phyloP scores from a whole-genome alignment of 1,139 yeast species.

The Kodamaea derodonti region DNA sequence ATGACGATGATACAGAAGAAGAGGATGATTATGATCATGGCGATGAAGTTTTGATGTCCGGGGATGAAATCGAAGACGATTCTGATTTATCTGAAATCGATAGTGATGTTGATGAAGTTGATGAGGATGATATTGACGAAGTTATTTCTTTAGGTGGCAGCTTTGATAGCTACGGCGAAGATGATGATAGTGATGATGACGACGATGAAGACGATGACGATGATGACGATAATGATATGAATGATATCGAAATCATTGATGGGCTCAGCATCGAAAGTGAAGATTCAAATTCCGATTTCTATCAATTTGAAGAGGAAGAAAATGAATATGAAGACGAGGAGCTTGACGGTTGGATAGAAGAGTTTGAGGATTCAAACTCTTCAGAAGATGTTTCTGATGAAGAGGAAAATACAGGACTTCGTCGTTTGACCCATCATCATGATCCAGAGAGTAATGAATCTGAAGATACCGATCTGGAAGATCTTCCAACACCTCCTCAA shows the following conservation, averaged over 20 bases:
- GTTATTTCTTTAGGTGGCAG: slow-evolving; percentile 16
- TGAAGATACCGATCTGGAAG: slow-evolving; percentile 4
- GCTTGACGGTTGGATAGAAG: slow-evolving; percentile 45
- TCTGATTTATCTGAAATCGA: slow-evolving; percentile 25
- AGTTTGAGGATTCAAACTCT: slow-evolving; percentile 21
- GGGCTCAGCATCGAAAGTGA: slow-evolving; percentile 34
- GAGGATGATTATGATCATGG: slow-evolving; percentile 27
- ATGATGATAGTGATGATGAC: slow-evolving; percentile 18
- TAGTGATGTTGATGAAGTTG: slow-evolving; percentile 16
- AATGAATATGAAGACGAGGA: slow-evolving; percentile 41
- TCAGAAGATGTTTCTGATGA: slow-evolving; percentile 8
- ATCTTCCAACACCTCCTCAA: slow-evolving; percentile 7
- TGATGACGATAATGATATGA: slow-evolving; percentile 17
- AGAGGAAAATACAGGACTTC: slow-evolving; percentile 7
- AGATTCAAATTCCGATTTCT: slow-evolving; percentile 31
- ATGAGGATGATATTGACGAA: slow-evolving; percentile 23
- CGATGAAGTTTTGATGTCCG: slow-evolving; percentile 36
- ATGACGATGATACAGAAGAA: slow-evolving; percentile 72
- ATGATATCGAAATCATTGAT: slow-evolving; percentile 41
- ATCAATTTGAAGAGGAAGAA: slow-evolving; percentile 26
- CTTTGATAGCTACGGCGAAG: slow-evolving; percentile 17
- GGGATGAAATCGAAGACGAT: slow-evolving; percentile 27
- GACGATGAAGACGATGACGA: slow-evolving; percentile 19
- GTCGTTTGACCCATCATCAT: slow-evolving; percentile 1
- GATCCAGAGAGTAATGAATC: slow-evolving; percentile 6